Percentiles rank a stretch among this genome's conserved stretches.
phyloP scores from a whole-genome alignment of 2,329 filamentous ascomycete species.

The Penicillium sp. region DNA sequence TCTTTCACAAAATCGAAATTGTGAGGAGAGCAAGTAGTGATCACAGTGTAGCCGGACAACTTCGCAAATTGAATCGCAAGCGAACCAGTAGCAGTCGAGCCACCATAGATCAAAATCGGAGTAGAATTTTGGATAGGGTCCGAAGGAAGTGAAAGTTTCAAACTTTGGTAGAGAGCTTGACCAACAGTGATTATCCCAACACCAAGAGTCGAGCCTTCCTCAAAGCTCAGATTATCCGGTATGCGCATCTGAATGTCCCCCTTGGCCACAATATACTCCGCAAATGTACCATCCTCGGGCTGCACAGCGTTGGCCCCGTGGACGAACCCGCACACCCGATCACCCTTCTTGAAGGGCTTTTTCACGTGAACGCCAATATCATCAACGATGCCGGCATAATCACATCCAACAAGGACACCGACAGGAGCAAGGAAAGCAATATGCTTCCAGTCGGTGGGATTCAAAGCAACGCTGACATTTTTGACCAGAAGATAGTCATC shows the following conservation, averaged over 20 bases:
- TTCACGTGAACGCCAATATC: conserved; percentile 53
- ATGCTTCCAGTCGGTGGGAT: conserved; percentile 60
- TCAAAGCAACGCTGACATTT: conserved; percentile 51
- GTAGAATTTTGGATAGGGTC: conserved; percentile 7
- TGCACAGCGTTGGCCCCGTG: conserved; percentile 47
- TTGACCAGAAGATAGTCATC: not conserved
- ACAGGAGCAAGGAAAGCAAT: conserved; percentile 34
- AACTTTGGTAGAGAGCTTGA: conserved; percentile 43
- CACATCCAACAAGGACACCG: conserved; percentile 51
- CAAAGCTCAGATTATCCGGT: conserved; percentile 50
- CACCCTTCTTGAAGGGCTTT: conserved; percentile 51
- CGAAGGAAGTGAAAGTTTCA: conserved; percentile 29
- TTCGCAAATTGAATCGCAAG: conserved; percentile 44
- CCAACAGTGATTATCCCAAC: conserved; percentile 55
- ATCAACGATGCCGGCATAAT: conserved; percentile 56
- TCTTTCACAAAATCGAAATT: not conserved
- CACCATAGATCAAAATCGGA: conserved; percentile 42
- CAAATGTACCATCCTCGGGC: conserved; percentile 55
- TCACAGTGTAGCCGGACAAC: conserved; percentile 25
- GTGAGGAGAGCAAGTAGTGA: not conserved
- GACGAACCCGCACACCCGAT: conserved; percentile 53
- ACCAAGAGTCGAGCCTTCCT: conserved; percentile 55
- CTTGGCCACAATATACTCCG: conserved; percentile 55
- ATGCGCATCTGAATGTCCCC: conserved; percentile 51
- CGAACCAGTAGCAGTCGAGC: conserved; percentile 39